phyloP scores from a whole-genome alignment of 2,329 filamentous ascomycete genomes.

The Alternaria ethzedia region DNA sequence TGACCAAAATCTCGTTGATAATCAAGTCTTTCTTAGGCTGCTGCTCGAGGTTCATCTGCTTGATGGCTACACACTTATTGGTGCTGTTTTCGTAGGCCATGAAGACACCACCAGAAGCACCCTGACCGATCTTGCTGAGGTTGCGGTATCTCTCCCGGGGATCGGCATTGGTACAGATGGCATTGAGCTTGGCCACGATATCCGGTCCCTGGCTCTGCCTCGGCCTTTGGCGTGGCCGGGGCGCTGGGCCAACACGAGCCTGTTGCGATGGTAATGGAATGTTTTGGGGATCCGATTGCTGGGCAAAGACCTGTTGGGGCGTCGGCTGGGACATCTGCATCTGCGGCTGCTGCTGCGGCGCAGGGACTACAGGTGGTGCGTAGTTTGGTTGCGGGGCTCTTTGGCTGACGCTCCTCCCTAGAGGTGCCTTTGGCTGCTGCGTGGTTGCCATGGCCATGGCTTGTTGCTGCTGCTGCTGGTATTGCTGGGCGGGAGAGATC shows the following conservation, averaged over 20 bases:
- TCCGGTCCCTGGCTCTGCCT: slow-evolving; percentile 83
- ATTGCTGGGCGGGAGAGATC: slow-evolving; percentile 54
- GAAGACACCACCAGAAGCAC: slow-evolving; percentile 93
- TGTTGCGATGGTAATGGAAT: slow-evolving; percentile 57
- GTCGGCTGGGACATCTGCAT: slow-evolving; percentile 40
- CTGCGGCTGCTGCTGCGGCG: slow-evolving; percentile 30
- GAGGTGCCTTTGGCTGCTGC: slow-evolving; percentile 76
- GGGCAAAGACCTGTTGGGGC: slow-evolving; percentile 58
- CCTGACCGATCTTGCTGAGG: slow-evolving; percentile 95
- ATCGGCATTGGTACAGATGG: slow-evolving; percentile 89
- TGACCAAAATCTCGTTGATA: slow-evolving; percentile 98
- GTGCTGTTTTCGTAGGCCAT: slow-evolving; percentile 85
- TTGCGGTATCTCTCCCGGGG: slow-evolving; percentile 86
- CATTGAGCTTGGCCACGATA: slow-evolving; percentile 80
- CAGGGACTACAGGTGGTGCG: slow-evolving; percentile 49
- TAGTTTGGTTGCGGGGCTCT: slow-evolving; percentile 51
- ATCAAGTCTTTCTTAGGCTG: slow-evolving; percentile 99
- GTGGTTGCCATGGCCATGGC: slow-evolving; percentile 73
- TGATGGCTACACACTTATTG: slow-evolving; percentile 93
- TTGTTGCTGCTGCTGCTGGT: slow-evolving; percentile 84
- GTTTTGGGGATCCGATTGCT: slow-evolving; percentile 51
- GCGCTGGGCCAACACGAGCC: slow-evolving; percentile 60
- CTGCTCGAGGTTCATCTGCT: slow-evolving; percentile 99
- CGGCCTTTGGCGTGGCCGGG: slow-evolving; percentile 76
- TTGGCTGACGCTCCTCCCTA: slow-evolving; percentile 78